These are phyloP conservation scores for Amanita inopinata DNA, from an alignment of 768 basidiomycete species.

Conservation along the genomic window DNA sequence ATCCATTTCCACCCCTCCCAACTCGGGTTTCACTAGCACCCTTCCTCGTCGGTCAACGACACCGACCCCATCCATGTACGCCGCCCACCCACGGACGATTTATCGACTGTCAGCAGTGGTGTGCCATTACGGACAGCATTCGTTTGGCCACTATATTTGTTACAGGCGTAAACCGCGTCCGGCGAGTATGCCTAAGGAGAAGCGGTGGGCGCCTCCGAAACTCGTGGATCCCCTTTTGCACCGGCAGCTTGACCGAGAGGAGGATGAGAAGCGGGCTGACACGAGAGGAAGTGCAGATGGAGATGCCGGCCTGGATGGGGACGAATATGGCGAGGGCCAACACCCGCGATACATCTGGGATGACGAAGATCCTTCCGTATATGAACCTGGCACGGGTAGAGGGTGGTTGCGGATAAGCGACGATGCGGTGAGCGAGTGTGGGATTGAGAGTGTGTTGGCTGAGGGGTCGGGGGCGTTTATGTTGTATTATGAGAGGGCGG, in stretches of 20 bases:
- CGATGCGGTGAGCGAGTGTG: constrained; percentile 67
- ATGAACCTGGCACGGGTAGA: constrained; percentile 41
- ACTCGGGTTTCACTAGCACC: constrained; percentile 13
- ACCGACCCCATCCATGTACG: constrained; percentile 44
- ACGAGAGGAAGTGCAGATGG: constrained; percentile 9
- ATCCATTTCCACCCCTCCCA: constrained; percentile 60
- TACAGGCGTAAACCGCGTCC: constrained; percentile 75
- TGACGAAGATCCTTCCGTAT: constrained; percentile 28
- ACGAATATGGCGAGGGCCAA: too few relatives aligned
- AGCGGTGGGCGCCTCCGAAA: constrained; percentile 25
- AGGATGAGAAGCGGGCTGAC: constrained; percentile 16
- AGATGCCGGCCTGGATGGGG: too few relatives aligned
- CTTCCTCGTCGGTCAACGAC: constrained; percentile 33
- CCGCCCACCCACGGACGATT: constrained; percentile 44
- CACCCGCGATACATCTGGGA: constrained; percentile 45
- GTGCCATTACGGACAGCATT: constrained; percentile 88
- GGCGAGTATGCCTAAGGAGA: constrained; percentile 25
- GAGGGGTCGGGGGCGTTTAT: constrained; percentile 80
- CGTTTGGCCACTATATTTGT: constrained; percentile 91
- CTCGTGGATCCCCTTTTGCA: constrained; percentile 22
- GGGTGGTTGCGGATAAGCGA: constrained; percentile 85
- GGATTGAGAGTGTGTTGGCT: constrained; percentile 61
- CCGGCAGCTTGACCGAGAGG: constrained; percentile 5
- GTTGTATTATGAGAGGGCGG: constrained; percentile 83
- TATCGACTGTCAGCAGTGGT: constrained; percentile 84